Conservation (phyloP, 495 filamentous ascomycete genomes). For the Chlorociboria aeruginascens region DNA sequence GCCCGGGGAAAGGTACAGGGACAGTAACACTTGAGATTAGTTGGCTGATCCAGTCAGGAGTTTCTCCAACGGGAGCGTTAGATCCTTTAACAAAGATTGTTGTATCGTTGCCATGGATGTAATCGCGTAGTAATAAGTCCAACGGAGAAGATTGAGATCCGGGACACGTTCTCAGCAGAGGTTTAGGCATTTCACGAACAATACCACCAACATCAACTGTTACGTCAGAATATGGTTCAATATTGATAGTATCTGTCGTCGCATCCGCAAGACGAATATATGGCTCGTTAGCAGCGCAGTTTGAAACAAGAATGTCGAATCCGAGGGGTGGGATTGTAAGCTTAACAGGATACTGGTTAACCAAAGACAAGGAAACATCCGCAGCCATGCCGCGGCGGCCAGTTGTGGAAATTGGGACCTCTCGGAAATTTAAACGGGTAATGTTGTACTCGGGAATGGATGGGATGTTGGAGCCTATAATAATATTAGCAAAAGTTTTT, state of each 20-base stretch:
- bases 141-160: slow-evolving; percentile 65
- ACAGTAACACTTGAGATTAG: slow-evolving; percentile 72
- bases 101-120: slow-evolving; percentile 64
- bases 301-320: slow-evolving; percentile 74
- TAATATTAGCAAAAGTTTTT: slow-evolving; percentile 7
- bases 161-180: slow-evolving; percentile 61
- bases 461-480: slow-evolving; percentile 52
- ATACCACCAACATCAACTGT: slow-evolving; percentile 55
- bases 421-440: slow-evolving; percentile 59
- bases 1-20: slow-evolving; percentile 72
- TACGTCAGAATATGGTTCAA: slow-evolving; percentile 53
- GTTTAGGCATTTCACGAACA: slow-evolving; percentile 56
- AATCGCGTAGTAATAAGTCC: slow-evolving; percentile 69
- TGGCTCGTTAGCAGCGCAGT: slow-evolving; percentile 48
- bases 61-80: slow-evolving; percentile 45
- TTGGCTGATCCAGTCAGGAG: slow-evolving; percentile 70
- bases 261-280: slow-evolving; percentile 59
- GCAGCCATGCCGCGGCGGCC: slow-evolving; percentile 56
- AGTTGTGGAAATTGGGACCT: slow-evolving; percentile 38
- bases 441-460: slow-evolving; percentile 67
- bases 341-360: slow-evolving; percentile 63
- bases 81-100: slow-evolving; percentile 74
- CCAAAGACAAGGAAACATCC: slow-evolving; percentile 55
- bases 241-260: slow-evolving; percentile 47
- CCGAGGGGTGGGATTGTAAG: slow-evolving; percentile 65